Conservation (phyloP, 306 rosid species). For the Quercus wislizeni region DNA sequence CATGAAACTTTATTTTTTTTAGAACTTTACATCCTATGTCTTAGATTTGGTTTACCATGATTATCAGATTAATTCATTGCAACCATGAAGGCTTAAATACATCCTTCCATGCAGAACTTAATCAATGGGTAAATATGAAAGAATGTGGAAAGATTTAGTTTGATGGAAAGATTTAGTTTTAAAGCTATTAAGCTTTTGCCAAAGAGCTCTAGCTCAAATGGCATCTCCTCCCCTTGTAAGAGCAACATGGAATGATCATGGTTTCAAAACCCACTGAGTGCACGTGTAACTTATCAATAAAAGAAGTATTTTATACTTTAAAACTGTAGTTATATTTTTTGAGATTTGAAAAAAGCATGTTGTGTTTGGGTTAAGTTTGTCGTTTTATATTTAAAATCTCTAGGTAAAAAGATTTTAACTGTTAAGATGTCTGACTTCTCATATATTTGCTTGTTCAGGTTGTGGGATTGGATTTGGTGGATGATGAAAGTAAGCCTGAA, state of each 20-base stretch:
- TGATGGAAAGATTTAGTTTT: no score
- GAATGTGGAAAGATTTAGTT: no score
- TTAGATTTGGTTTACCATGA: not conserved
- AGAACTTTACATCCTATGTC: not conserved
- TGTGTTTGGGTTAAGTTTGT: slow-evolving; percentile 6
- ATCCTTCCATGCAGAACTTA: no score
- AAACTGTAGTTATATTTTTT: not conserved
- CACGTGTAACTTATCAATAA: not conserved
- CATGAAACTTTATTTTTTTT: not conserved
- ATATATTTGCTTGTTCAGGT: slow-evolving; percentile 48
- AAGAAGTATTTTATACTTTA: not conserved
- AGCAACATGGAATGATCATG: no score
- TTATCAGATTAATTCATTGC: not conserved
- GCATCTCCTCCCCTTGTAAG: no score
- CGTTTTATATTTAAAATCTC: not conserved
- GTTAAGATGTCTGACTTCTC: slow-evolving; percentile 1
- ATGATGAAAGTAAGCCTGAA: slow-evolving; percentile 95
- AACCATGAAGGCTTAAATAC: not conserved
- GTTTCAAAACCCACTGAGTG: no score
- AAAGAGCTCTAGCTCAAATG: no score
- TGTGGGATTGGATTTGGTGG: slow-evolving; percentile 96
- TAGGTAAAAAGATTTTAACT: not conserved
- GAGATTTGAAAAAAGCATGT: not conserved
- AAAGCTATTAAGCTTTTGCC: no score
- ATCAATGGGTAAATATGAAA: no score